These are phyloP conservation scores for Brassica nigra DNA, from an alignment of 345 rosid genomes.

Conservation along the genomic window DNA sequence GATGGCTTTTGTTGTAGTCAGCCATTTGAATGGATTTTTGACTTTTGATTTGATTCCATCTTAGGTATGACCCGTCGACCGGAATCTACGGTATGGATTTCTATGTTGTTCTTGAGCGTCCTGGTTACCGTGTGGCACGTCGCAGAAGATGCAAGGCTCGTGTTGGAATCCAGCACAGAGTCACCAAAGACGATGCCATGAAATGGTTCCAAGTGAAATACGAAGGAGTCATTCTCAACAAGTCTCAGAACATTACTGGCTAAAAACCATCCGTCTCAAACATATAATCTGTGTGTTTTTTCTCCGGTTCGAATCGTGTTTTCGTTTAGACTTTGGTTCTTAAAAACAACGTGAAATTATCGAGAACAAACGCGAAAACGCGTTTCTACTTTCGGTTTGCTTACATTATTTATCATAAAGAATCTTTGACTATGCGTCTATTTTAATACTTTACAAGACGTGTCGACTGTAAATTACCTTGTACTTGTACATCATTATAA, in stretches of 20 bases:
- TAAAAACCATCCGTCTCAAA: background rate
- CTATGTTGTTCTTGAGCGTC: constrained; percentile 60
- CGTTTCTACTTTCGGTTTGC: background rate
- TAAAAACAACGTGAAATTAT: background rate
- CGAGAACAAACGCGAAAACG: constrained; percentile 10
- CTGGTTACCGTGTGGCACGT: constrained; percentile 63
- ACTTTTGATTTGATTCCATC: background rate
- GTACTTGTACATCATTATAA: constrained; percentile 27
- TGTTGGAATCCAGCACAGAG: constrained; percentile 63
- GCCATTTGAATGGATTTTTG: background rate
- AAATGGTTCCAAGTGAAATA: constrained; percentile 68
- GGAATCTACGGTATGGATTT: constrained; percentile 67
- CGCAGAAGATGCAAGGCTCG: constrained; percentile 62
- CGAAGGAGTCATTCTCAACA: constrained; percentile 67
- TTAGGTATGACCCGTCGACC: constrained; percentile 62
- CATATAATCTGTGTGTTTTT: background rate
- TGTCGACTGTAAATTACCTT: constrained; percentile 31
- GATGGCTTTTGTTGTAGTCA: background rate
- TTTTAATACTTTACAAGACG: constrained; percentile 29
- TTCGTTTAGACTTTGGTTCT: background rate
- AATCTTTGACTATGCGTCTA: constrained; percentile 34
- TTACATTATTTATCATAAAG: background rate
- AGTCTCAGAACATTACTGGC: constrained; percentile 45
- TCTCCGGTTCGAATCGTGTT: background rate
- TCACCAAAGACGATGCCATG: constrained; percentile 67